Evolutionary conservation across 441 rosid species (phyloP), one percentile per base, ranked within the genome.

Genomic region (Gossypium lobatum): DNA sequence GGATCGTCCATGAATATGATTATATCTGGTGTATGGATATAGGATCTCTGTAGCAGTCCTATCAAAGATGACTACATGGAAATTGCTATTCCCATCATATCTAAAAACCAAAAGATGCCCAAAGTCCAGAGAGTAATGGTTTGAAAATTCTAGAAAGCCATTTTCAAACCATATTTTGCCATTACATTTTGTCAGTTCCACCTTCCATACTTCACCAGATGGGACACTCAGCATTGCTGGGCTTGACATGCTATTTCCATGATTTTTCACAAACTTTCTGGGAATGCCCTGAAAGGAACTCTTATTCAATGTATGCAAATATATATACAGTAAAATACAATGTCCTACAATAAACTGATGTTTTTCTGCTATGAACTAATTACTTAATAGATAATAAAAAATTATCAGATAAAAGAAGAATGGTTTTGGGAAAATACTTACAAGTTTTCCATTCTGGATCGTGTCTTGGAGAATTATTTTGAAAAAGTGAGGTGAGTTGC

Each of bases 241-340:
- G 17, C 28, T 60, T n/a, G 76, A 73, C 17, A 77, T 23, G 20
- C 31, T 16, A 37, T 68, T 13, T 13, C 77, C 80, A 60, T 57
- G 45, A 26, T 50, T 13, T 62, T 57, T 61, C 46, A 68, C 70
- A 39, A 66, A 77, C 20, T 11, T 52, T 34, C 6, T 42, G 4
- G 80, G 80, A 73, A 77, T 67, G 13, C 63, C 50, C 74, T 77
- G 63, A 13, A 26, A 13, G 20, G 5, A 37, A 28, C 21, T 39
- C 21, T 23, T 53, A 53, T 4, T 21, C 55, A 69, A 20, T 26
- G 8, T 21, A 48, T 66, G 20, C 39, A 66, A 39, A 39, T 39
- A 39, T 39, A 23, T 39, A 39, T 9, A 39, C 13, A 39, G 46
- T 39, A 39, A 68, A n/a, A 26, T 11, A 53, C 3, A 63, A n/a